A percentile compares a stretch with the other conserved stretches of the same genome.
These are phyloP conservation scores for Kalanchoe fedtschenkoi DNA, from an alignment of 164 flowering plant species.

Conservation along the genomic window DNA sequence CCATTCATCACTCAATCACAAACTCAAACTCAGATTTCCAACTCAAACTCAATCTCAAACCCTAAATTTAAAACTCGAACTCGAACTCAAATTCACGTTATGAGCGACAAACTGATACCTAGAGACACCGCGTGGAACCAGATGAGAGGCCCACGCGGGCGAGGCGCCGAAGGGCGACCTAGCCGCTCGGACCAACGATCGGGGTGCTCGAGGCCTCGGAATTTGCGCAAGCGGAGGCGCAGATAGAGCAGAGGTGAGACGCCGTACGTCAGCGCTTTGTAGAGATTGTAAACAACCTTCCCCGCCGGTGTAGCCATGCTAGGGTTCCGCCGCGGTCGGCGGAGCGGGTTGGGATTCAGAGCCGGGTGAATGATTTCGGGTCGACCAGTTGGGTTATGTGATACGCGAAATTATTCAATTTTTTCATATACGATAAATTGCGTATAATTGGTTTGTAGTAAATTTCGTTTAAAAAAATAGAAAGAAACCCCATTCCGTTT, in stretches of 20 bases:
- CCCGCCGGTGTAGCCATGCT: neutral
- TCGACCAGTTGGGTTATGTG: neutral
- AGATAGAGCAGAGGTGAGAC: slow-evolving; percentile 60
- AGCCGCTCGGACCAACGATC: slow-evolving; percentile 16
- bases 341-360: neutral
- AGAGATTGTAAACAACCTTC: slow-evolving; percentile 23
- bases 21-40: neutral
- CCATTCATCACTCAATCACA: too few species aligned
- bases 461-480: too few species aligned
- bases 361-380: neutral
- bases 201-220: slow-evolving; percentile 33
- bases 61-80: neutral
- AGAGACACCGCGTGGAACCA: slow-evolving; percentile 97
- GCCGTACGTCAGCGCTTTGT: slow-evolving; percentile 53
- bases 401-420: neutral
- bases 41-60: too few species aligned
- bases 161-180: slow-evolving; percentile 57
- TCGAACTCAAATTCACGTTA: neutral
- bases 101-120: slow-evolving; percentile 24
- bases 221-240: slow-evolving; percentile 53
- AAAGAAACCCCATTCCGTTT: slow-evolving; percentile 85
- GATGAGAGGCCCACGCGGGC: slow-evolving; percentile 71
- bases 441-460: neutral
- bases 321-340: neutral
- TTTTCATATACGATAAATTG: neutral